Evolutionary conservation across 1,284 basidiomycete genomes (phyloP), one percentile per base, ranked within the genome.

Genomic region (Ustilago xerochloae): DNA sequence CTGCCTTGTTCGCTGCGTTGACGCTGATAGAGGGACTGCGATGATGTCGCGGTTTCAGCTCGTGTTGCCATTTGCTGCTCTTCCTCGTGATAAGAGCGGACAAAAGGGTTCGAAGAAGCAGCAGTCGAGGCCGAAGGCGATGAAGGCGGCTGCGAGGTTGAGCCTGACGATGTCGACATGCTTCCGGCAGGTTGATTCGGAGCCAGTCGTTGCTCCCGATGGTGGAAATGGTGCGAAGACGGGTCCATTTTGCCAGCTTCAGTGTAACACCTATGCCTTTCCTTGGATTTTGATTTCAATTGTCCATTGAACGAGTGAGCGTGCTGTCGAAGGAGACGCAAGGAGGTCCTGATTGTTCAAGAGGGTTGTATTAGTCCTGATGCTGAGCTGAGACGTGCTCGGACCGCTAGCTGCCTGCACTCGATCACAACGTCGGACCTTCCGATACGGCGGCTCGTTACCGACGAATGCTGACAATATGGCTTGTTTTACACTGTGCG

Each of bases 81-180:
- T 2, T 67, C 53, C 15, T 56, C 51, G 20, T 63, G 55, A 47
- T 69, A 48, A 6, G 66, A 69, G 32, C 56, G 60, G 16, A 69
- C 61, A 32, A 63, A 63, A 7, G 60, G 47, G 9, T 58, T 59
- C 2, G 65, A 62, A 6, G 65, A 63, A 2, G 65, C 65, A 13
- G 60, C 65, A 13, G 65, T 63, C 4, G 65, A 63, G 41, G 60
- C 28, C 7, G 65, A 49, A 7, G 65, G 65, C 9, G 66, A 69
- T 3, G 66, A n/a, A 16, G 66, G 60, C 6, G 26, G 39, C 16
- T 59, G 66, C 13, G 55, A 15, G 28, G 59, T 60, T 10, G 66
- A 60, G 48, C 49, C 45, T 4, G 60, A 41, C n/a, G 56, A 52
- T n/a, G 56, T 5, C 12, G 66, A 38, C 66, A 56, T 60, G 51